Conservation (phyloP, 108 stramenopile genomes). For the Nannochloropsis gaditana region DNA sequence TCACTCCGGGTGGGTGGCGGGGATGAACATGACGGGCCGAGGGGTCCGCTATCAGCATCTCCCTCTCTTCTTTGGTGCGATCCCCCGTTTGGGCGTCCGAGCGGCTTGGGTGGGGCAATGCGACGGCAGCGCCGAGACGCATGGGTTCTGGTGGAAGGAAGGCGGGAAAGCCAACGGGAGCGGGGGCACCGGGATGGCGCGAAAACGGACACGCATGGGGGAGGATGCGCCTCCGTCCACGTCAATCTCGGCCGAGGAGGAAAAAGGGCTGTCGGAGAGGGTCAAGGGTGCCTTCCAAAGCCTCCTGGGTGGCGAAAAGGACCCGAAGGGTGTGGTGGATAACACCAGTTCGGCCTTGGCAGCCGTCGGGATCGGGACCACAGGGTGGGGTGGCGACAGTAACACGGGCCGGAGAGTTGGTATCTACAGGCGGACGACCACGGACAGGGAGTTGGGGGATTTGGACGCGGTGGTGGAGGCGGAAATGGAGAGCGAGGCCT, state of each 20-base stretch:
- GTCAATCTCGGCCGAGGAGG: neutral
- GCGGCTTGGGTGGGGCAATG: constrained; percentile 41
- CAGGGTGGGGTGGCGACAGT: neutral
- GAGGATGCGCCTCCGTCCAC: neutral
- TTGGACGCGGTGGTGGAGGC: neutral
- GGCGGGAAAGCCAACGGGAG: constrained; percentile 17
- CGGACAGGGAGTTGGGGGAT: neutral
- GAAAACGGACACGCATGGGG: neutral
- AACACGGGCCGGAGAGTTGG: neutral
- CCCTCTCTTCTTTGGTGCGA: constrained; percentile 34
- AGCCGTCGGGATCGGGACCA: neutral
- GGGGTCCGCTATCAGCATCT: constrained; percentile 27
- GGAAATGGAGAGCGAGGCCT: neutral
- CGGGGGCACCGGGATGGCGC: neutral
- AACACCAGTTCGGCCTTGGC: constrained; percentile 13
- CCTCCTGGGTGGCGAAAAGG: neutral
- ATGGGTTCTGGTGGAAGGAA: constrained; percentile 47
- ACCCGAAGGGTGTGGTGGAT: neutral
- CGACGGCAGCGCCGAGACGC: constrained; percentile 30
- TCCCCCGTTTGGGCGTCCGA: constrained; percentile 34
- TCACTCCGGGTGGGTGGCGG: constrained; percentile 38
- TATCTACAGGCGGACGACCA: neutral
- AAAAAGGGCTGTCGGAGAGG: neutral
- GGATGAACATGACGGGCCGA: constrained; percentile 40
- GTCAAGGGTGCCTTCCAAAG: constrained; percentile 1